These are phyloP conservation scores for Smallanthus sonchifolius DNA, from an alignment of 129 eudicot species.

Conservation along the genomic window DNA sequence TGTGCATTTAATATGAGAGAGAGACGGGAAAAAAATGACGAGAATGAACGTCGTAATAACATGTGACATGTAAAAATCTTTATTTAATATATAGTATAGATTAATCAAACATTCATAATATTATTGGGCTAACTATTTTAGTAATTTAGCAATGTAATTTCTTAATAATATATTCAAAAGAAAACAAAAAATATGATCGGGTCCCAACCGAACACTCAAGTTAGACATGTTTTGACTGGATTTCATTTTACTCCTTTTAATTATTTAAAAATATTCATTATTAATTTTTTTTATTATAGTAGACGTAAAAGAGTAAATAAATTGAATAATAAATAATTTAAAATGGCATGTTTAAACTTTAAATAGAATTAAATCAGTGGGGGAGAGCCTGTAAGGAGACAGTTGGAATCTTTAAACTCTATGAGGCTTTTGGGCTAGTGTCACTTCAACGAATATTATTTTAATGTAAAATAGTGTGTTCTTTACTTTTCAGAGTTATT, in stretches of 20 bases:
- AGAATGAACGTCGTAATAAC: too few relatives aligned
- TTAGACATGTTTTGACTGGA: neutral
- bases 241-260: neutral
- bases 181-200: neutral
- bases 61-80: too few relatives aligned
- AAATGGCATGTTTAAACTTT: neutral
- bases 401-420: constrained; percentile 42
- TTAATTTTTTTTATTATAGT: neutral
- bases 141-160: neutral
- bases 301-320: neutral
- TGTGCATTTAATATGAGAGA: too few relatives aligned
- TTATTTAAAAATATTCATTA: neutral
- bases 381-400: constrained; percentile 34
- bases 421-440: constrained; percentile 33
- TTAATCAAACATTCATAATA: too few relatives aligned
- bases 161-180: neutral
- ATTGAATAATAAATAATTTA: neutral
- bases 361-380: constrained; percentile 16
- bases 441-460: constrained; percentile 25
- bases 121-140: too few relatives aligned
- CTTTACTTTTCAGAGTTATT: neutral
- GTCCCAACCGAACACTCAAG: neutral
- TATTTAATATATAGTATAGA: too few relatives aligned
- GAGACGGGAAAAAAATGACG: too few relatives aligned
- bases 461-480: neutral